These are phyloP conservation scores for Wallacemonas sp. DNA, from an alignment of 208 protist species.

Conservation along the genomic window DNA sequence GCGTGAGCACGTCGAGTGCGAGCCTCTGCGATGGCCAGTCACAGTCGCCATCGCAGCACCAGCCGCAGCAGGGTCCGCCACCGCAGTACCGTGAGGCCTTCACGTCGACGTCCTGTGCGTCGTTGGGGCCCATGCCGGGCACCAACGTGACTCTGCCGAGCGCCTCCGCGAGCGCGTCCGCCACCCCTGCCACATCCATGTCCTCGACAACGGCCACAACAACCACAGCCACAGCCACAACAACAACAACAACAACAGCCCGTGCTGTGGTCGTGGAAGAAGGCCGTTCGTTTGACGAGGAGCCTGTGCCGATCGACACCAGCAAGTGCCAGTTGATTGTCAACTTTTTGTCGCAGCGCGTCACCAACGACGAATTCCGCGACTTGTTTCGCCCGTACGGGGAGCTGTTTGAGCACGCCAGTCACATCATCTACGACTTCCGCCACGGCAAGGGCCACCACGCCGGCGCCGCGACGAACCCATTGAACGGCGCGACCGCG, in stretches of 20 bases:
- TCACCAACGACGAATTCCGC: constrained; percentile 52
- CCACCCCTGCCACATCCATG: not conserved
- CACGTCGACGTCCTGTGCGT: not conserved
- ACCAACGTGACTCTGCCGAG: too few relatives aligned
- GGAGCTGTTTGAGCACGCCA: constrained; percentile 35
- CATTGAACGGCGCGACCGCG: not conserved
- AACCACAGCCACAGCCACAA: not conserved
- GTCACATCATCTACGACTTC: constrained; percentile 68
- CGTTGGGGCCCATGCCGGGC: too few relatives aligned
- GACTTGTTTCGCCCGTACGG: constrained; percentile 54
- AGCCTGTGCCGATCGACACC: constrained; percentile 53
- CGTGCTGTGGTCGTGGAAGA: constrained; percentile 12
- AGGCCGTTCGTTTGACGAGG: constrained; percentile 40
- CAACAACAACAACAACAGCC: not conserved
- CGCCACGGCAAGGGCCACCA: constrained; percentile 17
- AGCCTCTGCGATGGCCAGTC: not conserved
- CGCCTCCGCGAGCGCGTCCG: not conserved
- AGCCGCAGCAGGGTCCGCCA: not conserved
- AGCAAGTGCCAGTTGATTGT: constrained; percentile 69
- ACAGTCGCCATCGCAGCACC: not conserved
- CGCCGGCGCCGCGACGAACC: not conserved
- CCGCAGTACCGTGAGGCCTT: not conserved
- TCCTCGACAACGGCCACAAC: constrained; percentile 1
- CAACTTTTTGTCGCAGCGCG: constrained; percentile 56
- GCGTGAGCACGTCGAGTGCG: not conserved